Evolutionary conservation across 1,284 basidiomycete genomes (phyloP).

Genomic region (Golubevia sp.): DNA sequence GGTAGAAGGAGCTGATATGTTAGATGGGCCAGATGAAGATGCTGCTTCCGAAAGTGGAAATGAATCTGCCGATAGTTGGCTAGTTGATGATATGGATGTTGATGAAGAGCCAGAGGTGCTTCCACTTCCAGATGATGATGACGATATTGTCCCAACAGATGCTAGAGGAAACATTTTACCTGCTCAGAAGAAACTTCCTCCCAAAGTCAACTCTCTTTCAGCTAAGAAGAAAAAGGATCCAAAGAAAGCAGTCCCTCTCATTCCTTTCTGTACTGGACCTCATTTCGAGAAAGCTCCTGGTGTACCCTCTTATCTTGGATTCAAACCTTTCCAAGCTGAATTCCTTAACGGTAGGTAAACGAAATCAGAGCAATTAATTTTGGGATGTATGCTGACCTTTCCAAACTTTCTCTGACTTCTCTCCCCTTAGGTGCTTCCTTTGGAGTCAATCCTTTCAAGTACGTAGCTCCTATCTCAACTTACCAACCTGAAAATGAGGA

Average conservation of each 20-base stretch:
- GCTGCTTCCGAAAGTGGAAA: background rate
- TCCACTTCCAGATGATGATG: background rate
- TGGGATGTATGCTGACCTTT: too few species aligned
- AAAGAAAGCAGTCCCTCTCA: slow-evolving; percentile 48
- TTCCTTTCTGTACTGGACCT: slow-evolving; percentile 50
- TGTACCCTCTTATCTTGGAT: slow-evolving; percentile 33
- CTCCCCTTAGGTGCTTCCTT: background rate
- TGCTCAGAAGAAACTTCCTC: too few species aligned
- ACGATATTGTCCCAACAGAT: too few species aligned
- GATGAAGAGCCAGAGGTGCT: background rate
- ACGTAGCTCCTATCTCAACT: background rate
- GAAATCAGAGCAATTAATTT: too few species aligned
- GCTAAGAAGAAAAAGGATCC: slow-evolving; percentile 52
- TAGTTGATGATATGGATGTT: background rate
- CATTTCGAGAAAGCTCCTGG: slow-evolving; percentile 46
- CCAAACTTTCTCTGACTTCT: too few species aligned
- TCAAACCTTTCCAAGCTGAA: slow-evolving; percentile 45
- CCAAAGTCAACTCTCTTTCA: slow-evolving; percentile 18
- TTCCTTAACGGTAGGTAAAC: slow-evolving; percentile 42
- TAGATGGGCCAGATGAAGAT: background rate
- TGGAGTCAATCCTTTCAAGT: background rate
- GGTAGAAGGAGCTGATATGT: slow-evolving; percentile 1
- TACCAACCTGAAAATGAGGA: background rate
- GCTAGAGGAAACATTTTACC: too few species aligned
- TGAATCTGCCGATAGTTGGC: slow-evolving; percentile 45